Conservation (phyloP, 2,329 filamentous ascomycete species). For the Trichoderma arundinaceum region DNA sequence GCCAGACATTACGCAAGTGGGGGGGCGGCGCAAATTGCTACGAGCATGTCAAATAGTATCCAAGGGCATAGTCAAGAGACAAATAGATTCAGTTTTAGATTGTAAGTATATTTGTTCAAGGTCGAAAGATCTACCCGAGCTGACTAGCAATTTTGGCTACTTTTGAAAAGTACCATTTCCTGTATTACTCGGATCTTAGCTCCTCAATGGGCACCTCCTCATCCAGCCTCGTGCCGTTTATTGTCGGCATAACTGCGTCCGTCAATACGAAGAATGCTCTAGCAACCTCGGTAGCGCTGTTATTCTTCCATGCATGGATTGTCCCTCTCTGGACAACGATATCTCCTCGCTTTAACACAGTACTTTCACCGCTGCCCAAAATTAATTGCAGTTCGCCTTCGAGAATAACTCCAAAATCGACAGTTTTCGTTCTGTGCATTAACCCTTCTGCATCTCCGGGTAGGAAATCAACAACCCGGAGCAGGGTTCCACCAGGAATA, state of each 20-base stretch:
- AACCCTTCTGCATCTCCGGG: background rate
- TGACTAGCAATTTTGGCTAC: too few species aligned
- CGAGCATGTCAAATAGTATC: too few species aligned
- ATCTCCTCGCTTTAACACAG: background rate
- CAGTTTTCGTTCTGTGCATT: background rate
- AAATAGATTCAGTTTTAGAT: too few species aligned
- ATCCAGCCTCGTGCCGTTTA: background rate
- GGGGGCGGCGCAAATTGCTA: too few species aligned
- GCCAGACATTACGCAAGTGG: background rate
- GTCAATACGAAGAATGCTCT: background rate
- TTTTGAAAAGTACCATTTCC: too few species aligned
- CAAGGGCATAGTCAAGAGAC: too few species aligned
- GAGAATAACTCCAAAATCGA: background rate
- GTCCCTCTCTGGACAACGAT: background rate
- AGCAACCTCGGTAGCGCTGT: background rate
- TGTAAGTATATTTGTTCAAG: too few species aligned
- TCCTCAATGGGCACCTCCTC: background rate
- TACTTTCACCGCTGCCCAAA: background rate
- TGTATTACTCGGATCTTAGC: background rate
- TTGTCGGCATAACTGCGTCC: background rate
- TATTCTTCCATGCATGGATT: slow-evolving; percentile 1
- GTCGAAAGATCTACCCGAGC: too few species aligned
- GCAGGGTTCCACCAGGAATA: background rate
- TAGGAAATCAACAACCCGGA: background rate
- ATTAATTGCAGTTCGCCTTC: background rate